Conservation (phyloP, 805 yeast species). For the Wickerhamiella slavikovae region DNA sequence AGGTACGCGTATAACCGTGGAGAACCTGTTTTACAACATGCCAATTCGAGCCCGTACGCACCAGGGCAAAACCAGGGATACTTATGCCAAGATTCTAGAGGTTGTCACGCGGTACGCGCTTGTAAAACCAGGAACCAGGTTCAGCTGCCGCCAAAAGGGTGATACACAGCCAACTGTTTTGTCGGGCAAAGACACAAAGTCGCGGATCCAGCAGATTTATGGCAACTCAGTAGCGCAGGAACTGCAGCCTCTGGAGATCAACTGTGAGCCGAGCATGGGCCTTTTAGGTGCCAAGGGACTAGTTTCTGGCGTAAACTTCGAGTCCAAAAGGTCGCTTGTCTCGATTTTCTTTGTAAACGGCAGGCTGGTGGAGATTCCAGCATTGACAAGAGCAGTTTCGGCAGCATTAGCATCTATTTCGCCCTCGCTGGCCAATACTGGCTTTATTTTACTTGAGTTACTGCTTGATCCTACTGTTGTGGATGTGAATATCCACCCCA, state of each 20-base stretch:
- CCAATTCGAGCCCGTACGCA: slow-evolving; percentile 59
- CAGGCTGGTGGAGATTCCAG: slow-evolving; percentile 67
- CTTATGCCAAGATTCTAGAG: slow-evolving; percentile 56
- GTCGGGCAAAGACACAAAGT: slow-evolving; percentile 28
- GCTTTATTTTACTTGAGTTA: slow-evolving; percentile 62
- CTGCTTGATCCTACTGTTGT: slow-evolving; percentile 44
- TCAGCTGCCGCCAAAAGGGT: slow-evolving; percentile 63
- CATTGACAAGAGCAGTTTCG: slow-evolving; percentile 45
- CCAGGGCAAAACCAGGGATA: slow-evolving; percentile 31
- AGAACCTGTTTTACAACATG: slow-evolving; percentile 74
- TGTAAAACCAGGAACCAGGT: slow-evolving; percentile 42
- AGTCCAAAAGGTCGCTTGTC: slow-evolving; percentile 38
- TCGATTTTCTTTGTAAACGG: slow-evolving; percentile 75
- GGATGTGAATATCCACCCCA: slow-evolving; percentile 92
- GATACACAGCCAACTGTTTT: slow-evolving; percentile 49
- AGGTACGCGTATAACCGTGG: slow-evolving; percentile 74
- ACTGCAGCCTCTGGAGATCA: slow-evolving; percentile 28
- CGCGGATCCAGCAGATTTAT: slow-evolving; percentile 51
- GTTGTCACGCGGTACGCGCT: slow-evolving; percentile 69
- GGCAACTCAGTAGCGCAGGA: slow-evolving; percentile 53
- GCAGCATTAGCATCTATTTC: slow-evolving; percentile 42
- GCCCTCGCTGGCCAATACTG: slow-evolving; percentile 65
- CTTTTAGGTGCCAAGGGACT: slow-evolving; percentile 33
- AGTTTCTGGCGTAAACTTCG: slow-evolving; percentile 51
- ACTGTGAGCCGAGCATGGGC: slow-evolving; percentile 23